Conservation (phyloP, 1,284 basidiomycete species). For the Cryptococcus sp. region DNA sequence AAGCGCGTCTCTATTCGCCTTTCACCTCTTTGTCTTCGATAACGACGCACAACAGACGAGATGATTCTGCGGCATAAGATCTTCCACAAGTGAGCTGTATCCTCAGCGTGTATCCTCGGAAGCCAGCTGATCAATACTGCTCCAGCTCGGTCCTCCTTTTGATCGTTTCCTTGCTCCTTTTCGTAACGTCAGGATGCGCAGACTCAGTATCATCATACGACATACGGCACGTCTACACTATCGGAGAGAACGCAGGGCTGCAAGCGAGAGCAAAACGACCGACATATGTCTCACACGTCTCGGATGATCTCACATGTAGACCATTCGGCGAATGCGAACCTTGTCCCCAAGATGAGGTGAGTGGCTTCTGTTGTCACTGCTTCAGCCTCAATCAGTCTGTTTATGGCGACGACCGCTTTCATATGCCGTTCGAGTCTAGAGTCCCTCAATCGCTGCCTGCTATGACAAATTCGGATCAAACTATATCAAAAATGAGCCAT, state of each 20-base stretch:
- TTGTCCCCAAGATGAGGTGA: slow-evolving; percentile 74
- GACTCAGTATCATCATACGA: not conserved
- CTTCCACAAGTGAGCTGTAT: no score
- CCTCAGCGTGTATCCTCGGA: no score
- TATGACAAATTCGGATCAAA: no score
- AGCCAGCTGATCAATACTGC: not conserved
- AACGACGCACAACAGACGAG: no score
- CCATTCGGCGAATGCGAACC: slow-evolving; percentile 80
- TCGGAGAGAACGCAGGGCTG: not conserved
- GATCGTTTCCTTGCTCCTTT: slow-evolving; percentile 24
- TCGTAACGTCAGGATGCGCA: not conserved
- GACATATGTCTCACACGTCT: slow-evolving; percentile 36
- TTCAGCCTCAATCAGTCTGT: not conserved
- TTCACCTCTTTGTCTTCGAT: no score
- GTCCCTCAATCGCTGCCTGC: no score
- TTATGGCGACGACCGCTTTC: no score
- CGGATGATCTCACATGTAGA: slow-evolving; percentile 58
- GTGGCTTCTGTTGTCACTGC: slow-evolving; percentile 40
- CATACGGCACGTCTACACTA: not conserved
- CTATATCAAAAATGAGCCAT: no score
- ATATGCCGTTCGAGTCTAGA: no score
- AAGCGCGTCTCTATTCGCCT: no score
- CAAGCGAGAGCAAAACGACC: slow-evolving; percentile 16
- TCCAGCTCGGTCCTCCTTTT: slow-evolving; percentile 20
- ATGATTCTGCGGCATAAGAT: no score